phyloP scores from a whole-genome alignment of 352 stramenopile genomes.

The Globisporangium perplexum region DNA sequence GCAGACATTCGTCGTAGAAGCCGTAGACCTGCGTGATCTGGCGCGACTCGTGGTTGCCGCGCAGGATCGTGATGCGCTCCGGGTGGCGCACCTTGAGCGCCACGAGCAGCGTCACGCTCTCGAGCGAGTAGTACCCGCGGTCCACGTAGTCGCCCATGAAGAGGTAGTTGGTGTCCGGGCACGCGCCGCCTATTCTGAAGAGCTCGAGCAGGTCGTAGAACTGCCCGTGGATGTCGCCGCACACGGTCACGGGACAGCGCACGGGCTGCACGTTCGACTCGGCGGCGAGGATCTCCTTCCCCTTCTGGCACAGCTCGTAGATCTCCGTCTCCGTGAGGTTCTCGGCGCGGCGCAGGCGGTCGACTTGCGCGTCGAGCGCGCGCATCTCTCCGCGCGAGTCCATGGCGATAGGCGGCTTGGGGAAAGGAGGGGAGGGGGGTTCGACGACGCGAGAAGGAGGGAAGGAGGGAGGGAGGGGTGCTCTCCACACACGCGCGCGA shows the following conservation, averaged over 20 bases:
- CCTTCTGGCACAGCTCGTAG: slow-evolving; percentile 86
- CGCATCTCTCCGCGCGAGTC: slow-evolving; percentile 82
- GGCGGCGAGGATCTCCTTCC: slow-evolving; percentile 81
- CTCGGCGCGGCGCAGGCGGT: slow-evolving; percentile 75
- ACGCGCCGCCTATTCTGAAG: slow-evolving; percentile 84
- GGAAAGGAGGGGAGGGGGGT: not conserved
- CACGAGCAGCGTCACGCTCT: slow-evolving; percentile 78
- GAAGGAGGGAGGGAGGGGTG: too few relatives aligned
- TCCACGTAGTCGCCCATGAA: slow-evolving; percentile 91
- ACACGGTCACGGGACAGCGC: slow-evolving; percentile 81
- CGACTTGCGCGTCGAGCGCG: slow-evolving; percentile 82
- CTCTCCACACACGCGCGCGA: not conserved
- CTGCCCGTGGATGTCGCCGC: slow-evolving; percentile 86
- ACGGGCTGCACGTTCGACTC: slow-evolving; percentile 88
- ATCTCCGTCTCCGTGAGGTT: slow-evolving; percentile 89
- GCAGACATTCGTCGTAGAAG: slow-evolving; percentile 70
- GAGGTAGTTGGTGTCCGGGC: slow-evolving; percentile 88
- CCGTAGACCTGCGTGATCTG: slow-evolving; percentile 32
- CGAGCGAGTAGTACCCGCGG: slow-evolving; percentile 85
- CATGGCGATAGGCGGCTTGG: slow-evolving; percentile 19
- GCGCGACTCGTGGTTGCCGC: slow-evolving; percentile 58
- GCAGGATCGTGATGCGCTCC: slow-evolving; percentile 81
- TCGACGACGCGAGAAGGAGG: too few relatives aligned
- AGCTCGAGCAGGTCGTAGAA: slow-evolving; percentile 89
- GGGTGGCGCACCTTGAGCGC: slow-evolving; percentile 83